These are phyloP conservation scores for Mayamaea pseudoterrestris DNA, from an alignment of 108 stramenopile species.

Conservation along the genomic window DNA sequence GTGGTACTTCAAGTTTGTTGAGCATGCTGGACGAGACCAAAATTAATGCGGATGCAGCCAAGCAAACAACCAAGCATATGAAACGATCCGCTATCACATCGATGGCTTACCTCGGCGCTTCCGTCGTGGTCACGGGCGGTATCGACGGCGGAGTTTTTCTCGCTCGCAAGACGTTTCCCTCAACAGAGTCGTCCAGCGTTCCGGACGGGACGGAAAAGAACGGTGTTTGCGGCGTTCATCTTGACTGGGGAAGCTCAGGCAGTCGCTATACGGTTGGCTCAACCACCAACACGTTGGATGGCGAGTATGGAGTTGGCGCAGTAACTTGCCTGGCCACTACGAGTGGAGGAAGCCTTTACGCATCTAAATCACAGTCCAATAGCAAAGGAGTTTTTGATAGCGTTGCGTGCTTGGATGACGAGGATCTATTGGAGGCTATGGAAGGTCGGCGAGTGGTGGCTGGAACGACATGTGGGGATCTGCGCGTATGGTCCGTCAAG, in stretches of 20 bases:
- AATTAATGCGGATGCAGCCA: no score
- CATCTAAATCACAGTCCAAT: neutral
- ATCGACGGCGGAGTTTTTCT: slow-evolving; percentile 78
- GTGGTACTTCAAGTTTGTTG: neutral
- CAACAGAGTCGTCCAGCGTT: no score
- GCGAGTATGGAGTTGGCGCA: slow-evolving; percentile 63
- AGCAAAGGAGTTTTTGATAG: no score
- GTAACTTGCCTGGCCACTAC: slow-evolving; percentile 62
- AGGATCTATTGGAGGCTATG: slow-evolving; percentile 49
- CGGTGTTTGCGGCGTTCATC: slow-evolving; percentile 46
- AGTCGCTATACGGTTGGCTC: slow-evolving; percentile 26
- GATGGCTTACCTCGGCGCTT: slow-evolving; percentile 60
- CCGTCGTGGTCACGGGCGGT: slow-evolving; percentile 66
- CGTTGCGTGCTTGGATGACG: slow-evolving; percentile 17
- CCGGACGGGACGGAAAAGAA: slow-evolving; percentile 1
- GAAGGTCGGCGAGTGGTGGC: slow-evolving; percentile 70
- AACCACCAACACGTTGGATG: slow-evolving; percentile 18
- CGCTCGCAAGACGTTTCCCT: slow-evolving; percentile 34
- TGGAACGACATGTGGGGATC: slow-evolving; percentile 70
- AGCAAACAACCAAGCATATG: slow-evolving; percentile 13
- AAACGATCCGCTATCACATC: slow-evolving; percentile 64
- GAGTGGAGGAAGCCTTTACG: neutral
- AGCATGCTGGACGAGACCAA: slow-evolving; percentile 4
- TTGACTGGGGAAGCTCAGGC: slow-evolving; percentile 68
- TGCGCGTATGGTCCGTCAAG: slow-evolving; percentile 70